A percentile compares a stretch with the other conserved stretches of the same genome.
These are phyloP conservation scores for Orbilia javanica DNA, from an alignment of 2,329 filamentous ascomycete species.

Conservation along the genomic window DNA sequence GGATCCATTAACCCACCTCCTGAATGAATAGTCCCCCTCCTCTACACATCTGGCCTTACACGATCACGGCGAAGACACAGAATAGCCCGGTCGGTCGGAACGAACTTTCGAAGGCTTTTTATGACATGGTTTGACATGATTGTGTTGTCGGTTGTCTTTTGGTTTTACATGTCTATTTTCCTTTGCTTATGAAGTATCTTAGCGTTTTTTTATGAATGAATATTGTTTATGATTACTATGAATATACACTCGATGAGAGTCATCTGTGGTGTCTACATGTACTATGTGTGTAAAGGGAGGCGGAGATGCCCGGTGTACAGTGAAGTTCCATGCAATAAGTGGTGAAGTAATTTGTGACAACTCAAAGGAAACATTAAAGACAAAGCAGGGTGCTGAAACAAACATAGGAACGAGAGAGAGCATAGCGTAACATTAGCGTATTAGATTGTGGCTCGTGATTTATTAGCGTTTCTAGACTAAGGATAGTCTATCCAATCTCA, in stretches of 20 bases:
- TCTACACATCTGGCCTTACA: not conserved
- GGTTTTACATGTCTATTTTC: not conserved
- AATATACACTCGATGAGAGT: not conserved
- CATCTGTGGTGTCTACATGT: not conserved
- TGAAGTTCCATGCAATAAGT: not conserved
- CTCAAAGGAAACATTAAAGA: not conserved
- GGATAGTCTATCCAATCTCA: not conserved
- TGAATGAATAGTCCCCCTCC: not conserved
- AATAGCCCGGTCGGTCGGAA: conserved; percentile 14
- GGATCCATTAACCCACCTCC: not conserved
- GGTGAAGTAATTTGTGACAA: not conserved
- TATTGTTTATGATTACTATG: not conserved
- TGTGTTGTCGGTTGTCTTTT: not conserved
- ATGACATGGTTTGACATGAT: not conserved
- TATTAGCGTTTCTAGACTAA: not conserved
- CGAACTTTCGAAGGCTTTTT: not conserved
- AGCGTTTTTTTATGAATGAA: not conserved
- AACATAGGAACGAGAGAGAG: not conserved
- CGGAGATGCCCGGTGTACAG: not conserved
- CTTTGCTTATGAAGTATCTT: not conserved
- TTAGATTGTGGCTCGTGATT: not conserved
- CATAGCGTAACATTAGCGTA: not conserved
- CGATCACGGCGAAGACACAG: conserved; percentile 8
- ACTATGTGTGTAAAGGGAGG: not conserved
- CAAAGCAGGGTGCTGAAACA: not conserved